Evolutionary conservation across 2,329 filamentous ascomycete genomes (phyloP).

Genomic region (Penicillium sp.): DNA sequence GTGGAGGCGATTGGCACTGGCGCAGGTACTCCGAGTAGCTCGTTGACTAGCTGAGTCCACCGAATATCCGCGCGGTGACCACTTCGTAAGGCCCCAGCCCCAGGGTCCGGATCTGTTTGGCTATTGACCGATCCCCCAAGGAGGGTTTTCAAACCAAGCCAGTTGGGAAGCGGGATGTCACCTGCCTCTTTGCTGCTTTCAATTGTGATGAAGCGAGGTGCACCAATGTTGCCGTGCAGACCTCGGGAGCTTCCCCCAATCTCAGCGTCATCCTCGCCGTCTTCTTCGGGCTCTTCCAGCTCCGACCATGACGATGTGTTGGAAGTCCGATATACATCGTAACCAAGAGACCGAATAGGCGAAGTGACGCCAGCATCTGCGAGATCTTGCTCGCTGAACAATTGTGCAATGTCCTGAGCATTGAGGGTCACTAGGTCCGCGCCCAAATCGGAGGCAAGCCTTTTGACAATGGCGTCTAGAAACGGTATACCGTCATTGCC

Average conservation of each 20-base stretch:
- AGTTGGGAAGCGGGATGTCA: constrained; percentile 34
- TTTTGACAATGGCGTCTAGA: constrained; percentile 60
- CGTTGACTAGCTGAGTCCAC: constrained; percentile 36
- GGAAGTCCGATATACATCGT: constrained; percentile 50
- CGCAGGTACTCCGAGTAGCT: constrained; percentile 31
- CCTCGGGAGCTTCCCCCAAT: constrained; percentile 18
- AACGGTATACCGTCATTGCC: constrained; percentile 52
- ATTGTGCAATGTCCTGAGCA: constrained; percentile 46
- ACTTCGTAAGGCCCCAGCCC: constrained; percentile 16
- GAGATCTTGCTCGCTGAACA: constrained; percentile 43
- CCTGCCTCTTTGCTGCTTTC: constrained; percentile 31
- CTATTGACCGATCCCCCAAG: constrained; percentile 31
- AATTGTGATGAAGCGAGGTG: constrained; percentile 36
- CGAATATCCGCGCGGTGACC: constrained; percentile 29
- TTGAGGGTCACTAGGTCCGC: constrained; percentile 44
- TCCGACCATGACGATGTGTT: constrained; percentile 34
- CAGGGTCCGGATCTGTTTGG: constrained; percentile 24
- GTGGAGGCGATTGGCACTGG: constrained; percentile 6
- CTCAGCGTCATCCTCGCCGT: constrained; percentile 43
- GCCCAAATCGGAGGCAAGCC: constrained; percentile 57
- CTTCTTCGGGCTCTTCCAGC: constrained; percentile 47
- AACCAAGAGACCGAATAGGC: constrained; percentile 47
- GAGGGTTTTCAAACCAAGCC: constrained; percentile 32
- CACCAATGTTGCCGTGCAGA: constrained; percentile 18
- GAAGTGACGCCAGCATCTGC: constrained; percentile 34